These are phyloP conservation scores for Williopsis jadinii DNA, from an alignment of 1,139 yeast genomes.

Conservation along the genomic window DNA sequence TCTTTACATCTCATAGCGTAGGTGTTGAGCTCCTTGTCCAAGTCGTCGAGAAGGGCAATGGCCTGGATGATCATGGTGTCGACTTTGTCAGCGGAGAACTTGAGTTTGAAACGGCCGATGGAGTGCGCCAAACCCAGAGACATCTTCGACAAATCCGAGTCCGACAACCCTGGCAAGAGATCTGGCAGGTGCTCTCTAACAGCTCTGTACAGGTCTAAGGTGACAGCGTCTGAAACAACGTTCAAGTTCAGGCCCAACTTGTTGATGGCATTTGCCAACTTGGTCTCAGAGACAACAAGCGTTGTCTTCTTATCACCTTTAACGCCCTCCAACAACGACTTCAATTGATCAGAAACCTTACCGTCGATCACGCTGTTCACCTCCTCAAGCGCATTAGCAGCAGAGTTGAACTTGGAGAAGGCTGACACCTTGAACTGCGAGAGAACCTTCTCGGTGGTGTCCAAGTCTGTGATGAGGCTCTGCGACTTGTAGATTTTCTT, in stretches of 20 bases:
- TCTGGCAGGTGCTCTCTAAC: conserved; percentile 92
- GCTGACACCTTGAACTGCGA: conserved; percentile 84
- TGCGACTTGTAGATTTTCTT: conserved; percentile 91
- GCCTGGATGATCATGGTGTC: conserved; percentile 99
- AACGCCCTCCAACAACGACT: conserved; percentile 68
- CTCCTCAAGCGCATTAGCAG: conserved; percentile 95
- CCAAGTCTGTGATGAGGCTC: conserved; percentile 66
- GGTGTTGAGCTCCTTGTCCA: conserved; percentile 95
- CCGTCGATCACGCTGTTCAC: conserved; percentile 91
- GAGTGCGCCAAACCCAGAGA: conserved; percentile 96
- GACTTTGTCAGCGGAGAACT: conserved; percentile 95
- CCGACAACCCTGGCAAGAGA: conserved; percentile 87
- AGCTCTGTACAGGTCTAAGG: conserved; percentile 91
- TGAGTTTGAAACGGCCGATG: conserved; percentile 94
- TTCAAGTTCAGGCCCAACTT: conserved; percentile 84
- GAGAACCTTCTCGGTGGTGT: conserved; percentile 76
- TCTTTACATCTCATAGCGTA: conserved; percentile 98
- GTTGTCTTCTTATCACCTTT: conserved; percentile 87
- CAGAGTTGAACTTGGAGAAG: conserved; percentile 88
- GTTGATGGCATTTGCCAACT: conserved; percentile 93
- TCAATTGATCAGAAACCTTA: conserved; percentile 79
- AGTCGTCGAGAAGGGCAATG: conserved; percentile 90
- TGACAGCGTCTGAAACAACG: conserved; percentile 91
- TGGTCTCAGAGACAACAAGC: conserved; percentile 88
- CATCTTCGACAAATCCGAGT: conserved; percentile 83